Base-by-base conservation (phyloP, 164 flowering plant species). In the Nymphaea colorata region DNA sequence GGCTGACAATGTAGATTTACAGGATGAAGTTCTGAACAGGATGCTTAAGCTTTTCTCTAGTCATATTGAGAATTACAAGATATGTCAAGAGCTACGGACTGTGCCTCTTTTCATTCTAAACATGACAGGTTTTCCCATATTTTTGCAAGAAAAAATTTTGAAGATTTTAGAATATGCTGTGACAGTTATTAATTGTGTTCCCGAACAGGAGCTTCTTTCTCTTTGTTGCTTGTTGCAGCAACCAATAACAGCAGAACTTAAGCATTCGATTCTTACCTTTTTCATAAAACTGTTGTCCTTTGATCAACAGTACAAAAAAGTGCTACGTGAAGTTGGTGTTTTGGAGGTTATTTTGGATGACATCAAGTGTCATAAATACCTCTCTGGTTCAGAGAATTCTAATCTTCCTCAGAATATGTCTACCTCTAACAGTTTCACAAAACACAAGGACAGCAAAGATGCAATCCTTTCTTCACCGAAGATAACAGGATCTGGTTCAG, bases 81-180 rank as follows among this genome's bases (percentile, higher is more conserved):
- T 95, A 69, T 95, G 99, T 68, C 99, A 92, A 81, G 83, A 95
- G 76, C 68, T 95, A 76, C 80, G 98, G 64, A 90, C 93, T 0
- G 91, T 95, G 78, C 99, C 99, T 59, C 97, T 95, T 66, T 83
- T 95, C 69, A 92, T 95, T 73, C 79, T 89, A 57, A 95, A 95
- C 73, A 95, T 95, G 99, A 86, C 81, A 66, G 87, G 86, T 51
- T 89, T 95, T 76, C 96, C 97, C 71, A 71, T 80, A 73, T 76
- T 95, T 67, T 75, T 95, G 74, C 99, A 90, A 78, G 98, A 87
- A 69, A 87, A 84, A 59, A 90, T 95, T 62, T 72, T 95, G 74
- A 95, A 95, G 80, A 90, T 92, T 79, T 93, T 95, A 69, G 98
- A 92, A 79, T 95, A 95, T 84, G 99, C 97, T 64, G 99, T 95